Evolutionary conservation across 208 protist species (phyloP).

Genomic region (Wallacemonas sp.): DNA sequence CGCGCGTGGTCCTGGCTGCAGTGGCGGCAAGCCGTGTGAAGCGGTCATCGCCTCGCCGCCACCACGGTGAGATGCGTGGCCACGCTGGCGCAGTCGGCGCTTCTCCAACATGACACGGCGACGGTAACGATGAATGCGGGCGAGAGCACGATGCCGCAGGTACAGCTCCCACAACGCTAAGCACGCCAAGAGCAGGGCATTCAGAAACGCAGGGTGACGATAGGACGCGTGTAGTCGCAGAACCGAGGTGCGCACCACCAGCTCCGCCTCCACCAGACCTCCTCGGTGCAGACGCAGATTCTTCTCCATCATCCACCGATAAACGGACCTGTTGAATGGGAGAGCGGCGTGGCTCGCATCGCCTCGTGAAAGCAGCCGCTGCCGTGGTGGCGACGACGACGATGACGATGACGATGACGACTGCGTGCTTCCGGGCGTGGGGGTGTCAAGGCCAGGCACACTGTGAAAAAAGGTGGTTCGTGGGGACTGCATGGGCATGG

Average conservation of each 20-base stretch:
- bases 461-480: too few species aligned
- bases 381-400: neutral
- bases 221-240: slow-evolving; percentile 16
- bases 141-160: slow-evolving; percentile 34
- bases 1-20: too few species aligned
- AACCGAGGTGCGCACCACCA: slow-evolving; percentile 29
- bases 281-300: slow-evolving; percentile 38
- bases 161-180: slow-evolving; percentile 34
- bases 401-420: too few species aligned
- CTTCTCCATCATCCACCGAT: slow-evolving; percentile 43
- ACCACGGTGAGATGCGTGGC: too few species aligned
- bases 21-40: too few species aligned
- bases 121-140: slow-evolving; percentile 24
- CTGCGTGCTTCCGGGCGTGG: too few species aligned
- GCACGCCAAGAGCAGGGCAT: slow-evolving; percentile 18
- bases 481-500: too few species aligned
- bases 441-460: too few species aligned
- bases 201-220: slow-evolving; percentile 17
- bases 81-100: neutral
- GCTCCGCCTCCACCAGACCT: slow-evolving; percentile 45
- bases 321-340: slow-evolving; percentile 22
- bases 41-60: too few species aligned
- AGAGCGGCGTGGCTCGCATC: neutral
- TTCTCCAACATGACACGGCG: slow-evolving; percentile 11
- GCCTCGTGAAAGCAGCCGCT: neutral